Conservation (phyloP, 192 early-diverging fungal species). For the Diversispora eburnea region DNA sequence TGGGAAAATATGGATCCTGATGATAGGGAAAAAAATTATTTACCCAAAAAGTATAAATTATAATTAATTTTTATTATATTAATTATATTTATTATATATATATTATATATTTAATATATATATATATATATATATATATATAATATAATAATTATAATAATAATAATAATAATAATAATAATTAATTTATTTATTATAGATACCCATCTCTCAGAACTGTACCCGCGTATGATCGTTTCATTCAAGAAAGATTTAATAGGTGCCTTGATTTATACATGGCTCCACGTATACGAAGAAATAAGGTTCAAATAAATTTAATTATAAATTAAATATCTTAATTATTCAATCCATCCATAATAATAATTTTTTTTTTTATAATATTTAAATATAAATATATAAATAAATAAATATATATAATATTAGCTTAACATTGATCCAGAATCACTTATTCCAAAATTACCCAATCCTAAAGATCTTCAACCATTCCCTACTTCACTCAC, state of each 20-base stretch:
- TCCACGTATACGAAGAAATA: conserved; percentile 85
- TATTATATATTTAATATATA: too few species aligned
- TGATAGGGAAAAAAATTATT: conserved; percentile 63
- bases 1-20: conserved; percentile 81
- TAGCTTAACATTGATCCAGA: conserved; percentile 85
- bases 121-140: too few species aligned
- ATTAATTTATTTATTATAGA: conserved; percentile 21
- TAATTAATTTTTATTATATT: neutral
- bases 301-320: conserved; percentile 35
- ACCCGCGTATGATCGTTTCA: conserved; percentile 83
- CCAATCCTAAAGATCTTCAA: conserved; percentile 87
- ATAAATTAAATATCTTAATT: conserved; percentile 2
- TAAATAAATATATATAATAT: neutral
- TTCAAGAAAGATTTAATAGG: conserved; percentile 94
- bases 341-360: neutral
- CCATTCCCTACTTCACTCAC: conserved; percentile 87
- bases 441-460: conserved; percentile 91
- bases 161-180: too few species aligned
- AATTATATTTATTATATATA: neutral
- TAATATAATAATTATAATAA: too few species aligned
- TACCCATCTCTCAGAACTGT: conserved; percentile 76
- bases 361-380: neutral
- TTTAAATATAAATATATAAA: neutral
- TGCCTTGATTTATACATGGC: conserved; percentile 96
- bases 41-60: conserved; percentile 58